Base-by-base conservation (phyloP, 495 filamentous ascomycete genomes). In the Copromyces sp. region DNA sequence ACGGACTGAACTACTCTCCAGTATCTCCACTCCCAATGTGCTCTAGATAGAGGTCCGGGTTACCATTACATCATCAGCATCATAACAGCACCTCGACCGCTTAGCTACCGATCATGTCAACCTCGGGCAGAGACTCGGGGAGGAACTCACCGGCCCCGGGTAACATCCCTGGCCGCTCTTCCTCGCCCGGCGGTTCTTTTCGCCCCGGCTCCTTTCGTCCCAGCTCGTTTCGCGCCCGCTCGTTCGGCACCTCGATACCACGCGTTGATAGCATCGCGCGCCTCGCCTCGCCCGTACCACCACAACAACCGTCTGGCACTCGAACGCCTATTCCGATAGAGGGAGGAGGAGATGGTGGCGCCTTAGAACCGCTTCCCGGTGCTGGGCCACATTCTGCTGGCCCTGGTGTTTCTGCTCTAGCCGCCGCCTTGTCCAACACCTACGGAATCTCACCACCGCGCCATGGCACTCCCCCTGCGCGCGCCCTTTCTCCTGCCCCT, bases 361-460 rank as follows among this genome's bases (percentile, higher is more conserved):
- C 72, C 47, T 71, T 85, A 71, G 82, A 84, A 24, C 86, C 88
- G 71, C 84, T 90, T 29, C 82, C 87, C 2, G 88, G 88, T 32
- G 78, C 85, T 9, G 84, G 80, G 45, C 82, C 80, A n/a, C 78
- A 80, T 69, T 76, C 78, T 20, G 88, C 84, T 0, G 92, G 91
- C 5, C 91, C 91, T 3, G 92, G 92, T 2, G 85, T 92, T 32
- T 94, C 92, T 39, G 92, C 92, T 75, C 88, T 94, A 71, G 90
- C 92, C 32, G 90, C 90, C 29, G 91, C 91, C 38, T 83, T 94
- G 73, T 91, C 90, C 72, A 86, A 89, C 69, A 89, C 87, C 3
- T 78, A 90, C 37, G 88, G 88, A 42, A 87, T 86, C 17, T 86
- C 86, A n/a, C 88, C 89, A 5, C 86, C 87, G 12, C 83, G 85